A percentile compares a stretch with the other conserved stretches of the same genome.
phyloP scores from a whole-genome alignment of 805 yeast genomes.

The Candida oleophila region DNA sequence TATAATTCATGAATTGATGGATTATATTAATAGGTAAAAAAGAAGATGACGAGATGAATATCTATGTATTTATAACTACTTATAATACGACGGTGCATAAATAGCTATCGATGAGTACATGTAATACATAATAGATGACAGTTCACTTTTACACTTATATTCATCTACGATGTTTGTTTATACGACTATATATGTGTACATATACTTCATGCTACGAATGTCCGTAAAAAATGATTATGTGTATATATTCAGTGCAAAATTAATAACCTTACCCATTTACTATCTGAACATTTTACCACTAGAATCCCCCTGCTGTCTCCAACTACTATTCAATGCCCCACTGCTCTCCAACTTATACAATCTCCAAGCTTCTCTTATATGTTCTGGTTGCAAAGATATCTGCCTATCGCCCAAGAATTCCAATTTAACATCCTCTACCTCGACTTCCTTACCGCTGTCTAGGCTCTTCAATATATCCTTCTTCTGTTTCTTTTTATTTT shows the following conservation, averaged over 20 bases:
- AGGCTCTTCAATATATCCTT: slow-evolving; percentile 33
- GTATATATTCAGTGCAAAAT: too few species aligned
- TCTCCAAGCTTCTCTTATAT: slow-evolving; percentile 87
- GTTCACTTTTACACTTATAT: too few species aligned
- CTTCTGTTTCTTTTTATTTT: slow-evolving; percentile 38
- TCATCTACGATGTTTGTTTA: too few species aligned
- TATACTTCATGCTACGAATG: too few species aligned
- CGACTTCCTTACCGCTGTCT: slow-evolving; percentile 36
- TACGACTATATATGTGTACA: too few species aligned
- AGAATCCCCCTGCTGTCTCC: slow-evolving; percentile 69
- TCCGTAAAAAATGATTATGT: too few species aligned
- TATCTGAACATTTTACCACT: slow-evolving; percentile 71
- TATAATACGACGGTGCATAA: too few species aligned
- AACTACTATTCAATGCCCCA: slow-evolving; percentile 42
- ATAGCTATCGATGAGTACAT: too few species aligned
- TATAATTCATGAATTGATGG: slow-evolving; percentile 38
- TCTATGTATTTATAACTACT: too few species aligned
- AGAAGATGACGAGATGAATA: too few species aligned
- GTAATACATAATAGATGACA: too few species aligned
- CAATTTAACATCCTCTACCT: slow-evolving; percentile 25
- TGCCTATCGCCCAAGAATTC: slow-evolving; percentile 40
- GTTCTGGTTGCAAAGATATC: slow-evolving; percentile 77
- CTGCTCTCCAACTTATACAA: slow-evolving; percentile 66
- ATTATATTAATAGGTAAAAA: slow-evolving; percentile 21
- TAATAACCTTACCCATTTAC: too few species aligned